phyloP scores from a whole-genome alignment of 176 grass and related monocot species.

The Tillandsia fasciculata region DNA sequence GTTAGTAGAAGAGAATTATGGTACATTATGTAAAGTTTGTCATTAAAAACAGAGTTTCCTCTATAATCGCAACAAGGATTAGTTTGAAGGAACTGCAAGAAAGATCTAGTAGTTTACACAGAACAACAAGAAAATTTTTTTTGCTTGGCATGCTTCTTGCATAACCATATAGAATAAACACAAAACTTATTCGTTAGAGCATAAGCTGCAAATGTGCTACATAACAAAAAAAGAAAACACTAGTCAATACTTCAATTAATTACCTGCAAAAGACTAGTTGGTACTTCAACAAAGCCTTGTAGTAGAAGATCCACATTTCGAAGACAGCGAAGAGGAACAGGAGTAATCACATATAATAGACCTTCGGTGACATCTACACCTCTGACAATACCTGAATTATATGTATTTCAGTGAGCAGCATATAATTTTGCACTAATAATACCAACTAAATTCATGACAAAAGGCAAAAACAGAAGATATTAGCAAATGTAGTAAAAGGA shows the following conservation, averaged over 20 bases:
- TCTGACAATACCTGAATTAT: constrained; percentile 66
- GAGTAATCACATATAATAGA: constrained; percentile 68
- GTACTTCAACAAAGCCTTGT: constrained; percentile 85
- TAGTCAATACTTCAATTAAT: not conserved
- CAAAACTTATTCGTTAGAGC: too few relatives aligned
- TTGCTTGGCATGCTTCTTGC: too few relatives aligned
- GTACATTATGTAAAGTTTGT: too few relatives aligned
- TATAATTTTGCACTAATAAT: not conserved
- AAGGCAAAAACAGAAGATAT: too few relatives aligned
- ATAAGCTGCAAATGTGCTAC: too few relatives aligned
- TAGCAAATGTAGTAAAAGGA: too few relatives aligned
- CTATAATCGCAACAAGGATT: too few relatives aligned
- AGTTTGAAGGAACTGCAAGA: too few relatives aligned
- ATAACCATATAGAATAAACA: too few relatives aligned
- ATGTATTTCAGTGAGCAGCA: not conserved
- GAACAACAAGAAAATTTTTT: not conserved
- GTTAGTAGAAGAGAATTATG: not conserved
- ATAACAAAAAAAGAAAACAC: too few relatives aligned
- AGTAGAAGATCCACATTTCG: constrained; percentile 70
- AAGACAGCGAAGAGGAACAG: constrained; percentile 47
- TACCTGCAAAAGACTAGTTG: constrained; percentile 63
- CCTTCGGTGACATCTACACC: constrained; percentile 57
- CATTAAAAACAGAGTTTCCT: too few relatives aligned
- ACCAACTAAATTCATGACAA: too few relatives aligned
- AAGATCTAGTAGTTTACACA: not conserved